These are phyloP conservation scores for Eucalyptus guilfoylei DNA, from an alignment of 345 rosid species.

Conservation along the genomic window DNA sequence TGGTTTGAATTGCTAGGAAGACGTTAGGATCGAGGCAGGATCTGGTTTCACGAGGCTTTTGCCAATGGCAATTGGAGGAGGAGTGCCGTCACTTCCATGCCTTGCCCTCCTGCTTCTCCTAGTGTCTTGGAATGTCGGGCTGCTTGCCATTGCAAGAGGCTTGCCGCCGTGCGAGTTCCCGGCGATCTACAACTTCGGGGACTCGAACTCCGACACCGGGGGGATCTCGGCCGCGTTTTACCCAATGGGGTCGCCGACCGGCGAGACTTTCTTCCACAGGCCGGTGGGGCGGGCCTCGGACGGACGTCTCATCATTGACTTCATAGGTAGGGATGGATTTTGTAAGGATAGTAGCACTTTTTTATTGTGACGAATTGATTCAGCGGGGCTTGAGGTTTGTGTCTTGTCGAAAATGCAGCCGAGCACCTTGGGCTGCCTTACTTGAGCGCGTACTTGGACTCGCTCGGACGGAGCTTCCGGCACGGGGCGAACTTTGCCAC, in stretches of 20 bases:
- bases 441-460: constrained; percentile 71
- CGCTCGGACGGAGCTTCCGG: constrained; percentile 54
- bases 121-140: background rate
- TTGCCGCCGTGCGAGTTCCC: constrained; percentile 30
- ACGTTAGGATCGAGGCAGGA: background rate
- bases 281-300: constrained; percentile 63
- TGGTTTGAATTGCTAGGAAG: background rate
- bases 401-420: constrained; percentile 26
- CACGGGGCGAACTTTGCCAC: constrained; percentile 88
- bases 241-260: constrained; percentile 44
- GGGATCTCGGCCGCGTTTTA: constrained; percentile 77
- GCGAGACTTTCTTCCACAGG: constrained; percentile 48
- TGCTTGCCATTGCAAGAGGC: background rate
- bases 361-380: background rate
- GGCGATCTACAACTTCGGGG: constrained; percentile 86
- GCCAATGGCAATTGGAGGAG: background rate
- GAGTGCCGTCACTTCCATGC: background rate
- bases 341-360: too few species aligned
- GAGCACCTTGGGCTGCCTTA: constrained; percentile 56
- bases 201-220: constrained; percentile 81
- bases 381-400: background rate
- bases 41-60: background rate
- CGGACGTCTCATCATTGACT: constrained; percentile 78
- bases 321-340: constrained; percentile 36
- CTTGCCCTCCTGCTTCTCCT: background rate